A percentile compares a stretch with the other conserved stretches of the same genome.
Evolutionary conservation across 768 basidiomycete genomes (phyloP).

Genomic region (Mycena galericulata): DNA sequence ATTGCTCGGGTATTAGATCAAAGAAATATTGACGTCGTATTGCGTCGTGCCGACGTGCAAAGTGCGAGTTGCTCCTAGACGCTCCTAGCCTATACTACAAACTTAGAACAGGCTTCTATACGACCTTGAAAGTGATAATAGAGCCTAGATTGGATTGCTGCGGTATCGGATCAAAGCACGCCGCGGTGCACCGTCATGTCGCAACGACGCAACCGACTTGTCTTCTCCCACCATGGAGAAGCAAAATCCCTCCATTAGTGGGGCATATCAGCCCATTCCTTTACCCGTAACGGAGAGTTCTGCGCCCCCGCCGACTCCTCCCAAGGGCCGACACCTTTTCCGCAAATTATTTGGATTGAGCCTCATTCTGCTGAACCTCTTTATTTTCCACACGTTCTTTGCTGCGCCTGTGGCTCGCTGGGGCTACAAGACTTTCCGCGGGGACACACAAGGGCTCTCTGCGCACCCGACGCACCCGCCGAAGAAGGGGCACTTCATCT

Average conservation of each 20-base stretch:
- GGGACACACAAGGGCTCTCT: neutral
- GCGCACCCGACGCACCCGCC: conserved; percentile 16
- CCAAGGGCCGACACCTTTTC: conserved; percentile 13
- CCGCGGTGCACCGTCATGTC: neutral
- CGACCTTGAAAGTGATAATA: neutral
- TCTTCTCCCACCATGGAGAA: conserved; percentile 24
- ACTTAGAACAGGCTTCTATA: neutral
- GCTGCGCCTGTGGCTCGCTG: conserved; percentile 16
- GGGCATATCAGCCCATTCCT: conserved; percentile 25
- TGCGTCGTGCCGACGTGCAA: neutral
- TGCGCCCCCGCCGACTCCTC: neutral
- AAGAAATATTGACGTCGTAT: neutral
- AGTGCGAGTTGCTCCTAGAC: neutral
- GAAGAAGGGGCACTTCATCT: conserved; percentile 26
- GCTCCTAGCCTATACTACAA: neutral
- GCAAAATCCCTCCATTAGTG: conserved; percentile 13
- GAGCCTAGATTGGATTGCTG: neutral
- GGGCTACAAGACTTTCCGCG: conserved; percentile 12
- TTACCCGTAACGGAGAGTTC: conserved; percentile 27
- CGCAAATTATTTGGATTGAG: conserved; percentile 18
- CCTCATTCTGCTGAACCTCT: conserved; percentile 19
- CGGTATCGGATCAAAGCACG: neutral
- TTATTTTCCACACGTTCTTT: conserved; percentile 22
- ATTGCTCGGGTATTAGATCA: too few relatives aligned
- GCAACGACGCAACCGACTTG: conserved; percentile 14